These are phyloP conservation scores for Pythium biforme DNA, from an alignment of 352 stramenopile species.

Conservation along the genomic window DNA sequence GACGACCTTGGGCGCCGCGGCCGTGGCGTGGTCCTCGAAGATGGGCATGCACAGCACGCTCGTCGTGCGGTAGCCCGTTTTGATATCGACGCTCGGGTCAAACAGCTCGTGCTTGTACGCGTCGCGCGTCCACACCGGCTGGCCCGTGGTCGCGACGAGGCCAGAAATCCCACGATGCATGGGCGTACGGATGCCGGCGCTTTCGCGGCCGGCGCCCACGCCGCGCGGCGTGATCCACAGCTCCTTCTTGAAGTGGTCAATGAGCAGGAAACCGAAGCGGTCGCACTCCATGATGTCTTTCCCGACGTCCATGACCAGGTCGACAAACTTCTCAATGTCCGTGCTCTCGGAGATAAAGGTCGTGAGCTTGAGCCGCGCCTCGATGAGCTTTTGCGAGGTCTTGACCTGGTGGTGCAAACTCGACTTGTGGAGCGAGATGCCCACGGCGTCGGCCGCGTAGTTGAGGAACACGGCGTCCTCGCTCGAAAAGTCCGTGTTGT, in stretches of 20 bases:
- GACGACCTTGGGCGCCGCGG: conserved; percentile 47
- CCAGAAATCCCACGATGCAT: conserved; percentile 71
- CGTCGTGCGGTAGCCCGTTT: conserved; percentile 76
- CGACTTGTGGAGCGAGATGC: conserved; percentile 68
- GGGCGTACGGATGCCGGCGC: conserved; percentile 47
- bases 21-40: conserved; percentile 57
- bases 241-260: conserved; percentile 77
- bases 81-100: conserved; percentile 59
- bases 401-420: conserved; percentile 65
- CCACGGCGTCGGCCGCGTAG: conserved; percentile 65
- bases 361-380: conserved; percentile 57
- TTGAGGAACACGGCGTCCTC: conserved; percentile 75
- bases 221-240: conserved; percentile 69
- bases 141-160: conserved; percentile 59
- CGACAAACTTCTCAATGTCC: conserved; percentile 62
- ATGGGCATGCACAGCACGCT: conserved; percentile 75
- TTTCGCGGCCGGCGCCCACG: conserved; percentile 30
- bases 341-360: conserved; percentile 61
- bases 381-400: conserved; percentile 71
- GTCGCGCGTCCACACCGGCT: conserved; percentile 56
- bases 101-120: conserved; percentile 77
- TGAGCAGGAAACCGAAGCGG: conserved; percentile 65
- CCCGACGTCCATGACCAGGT: conserved; percentile 70
- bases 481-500: conserved; percentile 59
- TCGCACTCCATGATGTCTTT: conserved; percentile 78